These are phyloP conservation scores for Hyphopichia pseudoburtonii DNA, from an alignment of 1,139 yeast species.

Conservation along the genomic window DNA sequence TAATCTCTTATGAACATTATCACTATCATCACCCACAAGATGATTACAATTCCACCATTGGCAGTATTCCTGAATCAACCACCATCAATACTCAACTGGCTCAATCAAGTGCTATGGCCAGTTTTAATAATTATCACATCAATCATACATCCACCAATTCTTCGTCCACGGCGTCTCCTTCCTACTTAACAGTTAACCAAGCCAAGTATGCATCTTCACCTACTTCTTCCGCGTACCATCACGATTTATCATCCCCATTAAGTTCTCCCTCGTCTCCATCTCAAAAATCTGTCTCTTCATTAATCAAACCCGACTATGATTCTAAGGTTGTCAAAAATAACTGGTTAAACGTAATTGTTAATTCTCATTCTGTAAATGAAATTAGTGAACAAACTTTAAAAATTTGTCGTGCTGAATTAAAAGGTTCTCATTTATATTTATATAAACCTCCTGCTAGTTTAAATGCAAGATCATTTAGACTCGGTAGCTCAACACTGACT, in stretches of 20 bases:
- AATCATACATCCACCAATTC: background rate
- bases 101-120: background rate
- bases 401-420: constrained; percentile 60
- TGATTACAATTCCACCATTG: constrained; percentile 9
- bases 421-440: constrained; percentile 59
- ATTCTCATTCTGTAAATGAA: constrained; percentile 31
- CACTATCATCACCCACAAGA: background rate
- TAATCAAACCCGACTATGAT: constrained; percentile 39
- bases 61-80: constrained; percentile 8
- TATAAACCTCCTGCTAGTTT: constrained; percentile 54
- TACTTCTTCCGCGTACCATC: background rate
- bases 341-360: constrained; percentile 45
- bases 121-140: background rate
- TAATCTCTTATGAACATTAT: constrained; percentile 6
- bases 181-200: background rate
- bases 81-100: constrained; percentile 4
- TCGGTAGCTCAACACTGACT: constrained; percentile 8
- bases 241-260: background rate
- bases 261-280: background rate
- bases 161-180: background rate
- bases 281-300: constrained; percentile 14
- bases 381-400: constrained; percentile 41
- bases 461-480: constrained; percentile 46
- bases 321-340: constrained; percentile 30
- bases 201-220: background rate